Evolutionary conservation across 2,329 filamentous ascomycete species (phyloP), one percentile per base, ranked within the genome.

Genomic region (Tothia fuscella): DNA sequence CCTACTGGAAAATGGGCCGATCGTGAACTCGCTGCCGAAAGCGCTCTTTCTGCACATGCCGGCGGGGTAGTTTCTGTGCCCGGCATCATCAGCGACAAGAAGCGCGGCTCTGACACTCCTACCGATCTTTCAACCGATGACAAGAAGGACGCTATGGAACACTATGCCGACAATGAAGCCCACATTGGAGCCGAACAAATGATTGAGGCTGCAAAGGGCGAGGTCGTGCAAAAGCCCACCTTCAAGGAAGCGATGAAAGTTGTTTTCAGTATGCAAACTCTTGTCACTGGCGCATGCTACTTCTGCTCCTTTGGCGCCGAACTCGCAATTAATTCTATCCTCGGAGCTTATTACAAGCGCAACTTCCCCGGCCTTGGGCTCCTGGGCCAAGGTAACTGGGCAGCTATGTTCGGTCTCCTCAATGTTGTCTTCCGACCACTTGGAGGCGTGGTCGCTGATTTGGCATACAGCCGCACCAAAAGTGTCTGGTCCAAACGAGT

Each of bases 1-100:
- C 87, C 87, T 0, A 82, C 76, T 0, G 87, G 88, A 25, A 78
- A 76, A 49, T 94, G 87, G 87, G 72, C 74, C 5, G 80, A 89
- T 25, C 76, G 85, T 24, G 69, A 76, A 39, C 63, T 20, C 19
- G 24, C 24, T 19, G 43, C 33, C 25, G 22, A 43, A 10, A 22
- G 20, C n/a, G 42, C 45, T 24, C 32, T 45, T 26, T 40, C 31
- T 5, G 19, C 22, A 5, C 38, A 45, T 32, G 35, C 19, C 20
- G 42, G 29, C 10, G 42, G 38, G 12, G 16, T 38, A 9, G 39
- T 43, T 21, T 14, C 21, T 19, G 25, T 43, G 6, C 39, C 39
- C 14, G 30, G 31, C 16, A 26, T 24, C 10, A 24, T 45, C 29
- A 22, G 32, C 31, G 36, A 43, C 26, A 24, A 14, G n/a, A 41